Evolutionary conservation across 2,329 filamentous ascomycete genomes (phyloP).

Genomic region (Venturia asperata): DNA sequence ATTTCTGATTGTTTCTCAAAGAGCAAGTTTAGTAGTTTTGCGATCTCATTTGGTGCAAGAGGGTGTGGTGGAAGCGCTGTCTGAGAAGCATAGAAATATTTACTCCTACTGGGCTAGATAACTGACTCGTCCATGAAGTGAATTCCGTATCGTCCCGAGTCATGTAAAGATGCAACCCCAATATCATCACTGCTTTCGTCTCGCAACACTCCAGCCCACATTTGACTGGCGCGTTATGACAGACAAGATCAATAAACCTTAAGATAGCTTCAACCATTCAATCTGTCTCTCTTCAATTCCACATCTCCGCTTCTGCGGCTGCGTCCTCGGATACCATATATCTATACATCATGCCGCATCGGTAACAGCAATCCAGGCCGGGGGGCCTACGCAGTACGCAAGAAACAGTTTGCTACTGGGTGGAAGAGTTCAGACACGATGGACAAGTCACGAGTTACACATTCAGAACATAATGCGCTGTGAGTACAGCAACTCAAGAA

Average conservation of each 20-base stretch:
- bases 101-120: not conserved
- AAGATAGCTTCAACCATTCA: constrained; percentile 24
- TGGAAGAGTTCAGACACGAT: not conserved
- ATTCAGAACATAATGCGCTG: not conserved
- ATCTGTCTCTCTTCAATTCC: constrained; percentile 37
- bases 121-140: not conserved
- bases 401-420: constrained; percentile 17
- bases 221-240: not conserved
- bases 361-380: constrained; percentile 39
- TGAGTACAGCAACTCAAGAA: not conserved
- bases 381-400: constrained; percentile 34
- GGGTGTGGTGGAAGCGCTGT: not conserved
- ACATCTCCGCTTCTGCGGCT: constrained; percentile 37
- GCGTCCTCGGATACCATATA: constrained; percentile 40
- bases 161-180: not conserved
- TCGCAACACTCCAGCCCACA: not conserved
- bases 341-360: constrained; percentile 32
- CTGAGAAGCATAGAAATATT: not conserved
- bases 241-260: not conserved
- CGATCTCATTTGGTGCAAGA: too few species aligned
- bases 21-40: too few species aligned
- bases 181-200: not conserved
- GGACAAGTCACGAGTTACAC: not conserved
- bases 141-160: not conserved
- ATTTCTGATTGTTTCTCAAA: too few species aligned